Evolutionary conservation across 768 basidiomycete genomes (phyloP), one percentile per base, ranked within the genome.

Genomic region (Paxillus involutus): DNA sequence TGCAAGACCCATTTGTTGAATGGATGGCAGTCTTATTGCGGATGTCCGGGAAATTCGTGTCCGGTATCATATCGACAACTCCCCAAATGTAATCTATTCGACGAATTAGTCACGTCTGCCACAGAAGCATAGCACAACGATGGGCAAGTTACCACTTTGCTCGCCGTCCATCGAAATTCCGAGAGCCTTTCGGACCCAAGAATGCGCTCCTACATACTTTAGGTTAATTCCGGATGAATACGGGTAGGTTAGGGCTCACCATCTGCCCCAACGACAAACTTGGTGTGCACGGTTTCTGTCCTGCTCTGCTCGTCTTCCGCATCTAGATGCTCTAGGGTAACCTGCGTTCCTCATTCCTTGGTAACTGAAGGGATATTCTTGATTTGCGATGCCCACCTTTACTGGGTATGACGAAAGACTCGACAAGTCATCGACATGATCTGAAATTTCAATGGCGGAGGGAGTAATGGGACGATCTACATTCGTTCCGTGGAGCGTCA

Each of bases 41-140:
- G 55, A 88, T 84, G 64, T 91, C 88, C 0, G 90, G 90, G 55
- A 91, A 89, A 63, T 90, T 74, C 1, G 88, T 89, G n/a, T 84
- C 78, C 0, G 85, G 85, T 24, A 81, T 61, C 47, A 82, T 73
- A 67, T 91, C 91, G 17, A 91, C 70, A 3, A 93, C 91, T 3
- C 91, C 91, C 91, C 91, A 94, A 17, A 92, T 77, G 53, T 80
- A 86, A 49, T 91, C 85, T 71, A 75, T 78, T 44, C 16, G 6
- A 17, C 11, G n/a, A 13, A 30, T 51, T 29, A 4, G 40, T 58
- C 11, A 55, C 40, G 11, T 16, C 32, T 29, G 8, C 32, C 21
- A 39, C 11, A 3, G 7, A 54, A 50, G 32, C 4, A 30, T 10
- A 44, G 4, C 16, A 45, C 11, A 47, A 33, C n/a, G 4, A 17